These are phyloP conservation scores for Naganishia cerealis DNA, from an alignment of 1,284 basidiomycete genomes.

Conservation along the genomic window DNA sequence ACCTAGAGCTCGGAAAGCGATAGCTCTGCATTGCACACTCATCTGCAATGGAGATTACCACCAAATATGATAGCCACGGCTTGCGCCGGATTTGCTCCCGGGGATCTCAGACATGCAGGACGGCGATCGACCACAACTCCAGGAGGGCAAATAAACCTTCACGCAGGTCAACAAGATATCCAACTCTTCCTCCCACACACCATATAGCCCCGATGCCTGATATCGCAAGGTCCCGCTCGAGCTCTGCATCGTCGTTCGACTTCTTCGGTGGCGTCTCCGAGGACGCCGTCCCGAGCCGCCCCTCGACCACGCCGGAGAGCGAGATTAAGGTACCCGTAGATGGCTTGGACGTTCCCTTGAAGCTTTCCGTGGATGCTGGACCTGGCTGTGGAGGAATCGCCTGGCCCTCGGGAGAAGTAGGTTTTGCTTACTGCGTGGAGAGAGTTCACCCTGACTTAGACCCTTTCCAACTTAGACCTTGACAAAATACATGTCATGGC, in stretches of 20 bases:
- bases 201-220: neutral
- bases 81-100: neutral
- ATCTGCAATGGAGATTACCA: too few relatives aligned
- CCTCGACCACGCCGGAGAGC: conserved; percentile 41
- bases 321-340: conserved; percentile 42
- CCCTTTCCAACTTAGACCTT: conserved; percentile 62
- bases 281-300: conserved; percentile 43
- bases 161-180: neutral
- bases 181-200: neutral
- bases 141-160: too few relatives aligned
- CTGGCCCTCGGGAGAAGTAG: conserved; percentile 87
- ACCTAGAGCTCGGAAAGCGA: neutral
- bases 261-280: conserved; percentile 43
- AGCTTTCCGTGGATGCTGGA: conserved; percentile 69
- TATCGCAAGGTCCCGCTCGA: conserved; percentile 35
- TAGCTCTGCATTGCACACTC: too few relatives aligned
- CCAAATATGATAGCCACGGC: too few relatives aligned
- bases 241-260: conserved; percentile 41
- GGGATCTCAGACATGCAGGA: neutral
- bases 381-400: conserved; percentile 87
- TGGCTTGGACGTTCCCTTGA: conserved; percentile 46
- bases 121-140: neutral
- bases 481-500: conserved; percentile 67
- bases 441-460: neutral
- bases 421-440: conserved; percentile 37